Evolutionary conservation across 169 alveolate species (phyloP).

Genomic region (Eimeria acervulina): DNA sequence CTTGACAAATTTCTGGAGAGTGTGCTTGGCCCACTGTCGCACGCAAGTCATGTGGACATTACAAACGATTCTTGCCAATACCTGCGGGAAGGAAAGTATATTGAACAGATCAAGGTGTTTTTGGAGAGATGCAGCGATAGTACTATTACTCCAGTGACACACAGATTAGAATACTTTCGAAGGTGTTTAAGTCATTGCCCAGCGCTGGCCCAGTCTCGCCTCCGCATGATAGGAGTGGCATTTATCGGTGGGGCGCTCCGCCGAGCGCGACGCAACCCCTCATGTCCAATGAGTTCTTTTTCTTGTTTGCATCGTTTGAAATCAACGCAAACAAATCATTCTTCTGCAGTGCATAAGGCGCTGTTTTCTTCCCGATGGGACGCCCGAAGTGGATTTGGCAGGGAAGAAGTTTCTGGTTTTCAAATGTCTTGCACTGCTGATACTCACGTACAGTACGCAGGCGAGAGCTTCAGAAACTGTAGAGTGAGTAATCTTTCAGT

Average conservation of each 20-base stretch:
- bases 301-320: not conserved
- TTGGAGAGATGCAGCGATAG: not conserved
- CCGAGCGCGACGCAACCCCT: not conserved
- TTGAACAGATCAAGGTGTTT: not conserved
- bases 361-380: not conserved
- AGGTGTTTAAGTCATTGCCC: not conserved
- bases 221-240: not conserved
- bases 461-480: not conserved
- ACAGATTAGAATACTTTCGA: not conserved
- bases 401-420: not conserved
- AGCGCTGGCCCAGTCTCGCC: not conserved
- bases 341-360: not conserved
- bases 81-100: not conserved
- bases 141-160: not conserved
- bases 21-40: constrained; percentile 22
- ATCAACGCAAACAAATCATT: not conserved
- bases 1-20: not conserved
- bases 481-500: not conserved
- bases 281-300: not conserved
- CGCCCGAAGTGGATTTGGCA: not conserved
- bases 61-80: not conserved
- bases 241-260: constrained; percentile 10
- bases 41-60: not conserved
- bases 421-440: not conserved
- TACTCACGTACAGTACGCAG: not conserved